These are phyloP conservation scores for Aspergillus niger DNA, from an alignment of 2,329 filamentous ascomycete genomes.

Conservation along the genomic window DNA sequence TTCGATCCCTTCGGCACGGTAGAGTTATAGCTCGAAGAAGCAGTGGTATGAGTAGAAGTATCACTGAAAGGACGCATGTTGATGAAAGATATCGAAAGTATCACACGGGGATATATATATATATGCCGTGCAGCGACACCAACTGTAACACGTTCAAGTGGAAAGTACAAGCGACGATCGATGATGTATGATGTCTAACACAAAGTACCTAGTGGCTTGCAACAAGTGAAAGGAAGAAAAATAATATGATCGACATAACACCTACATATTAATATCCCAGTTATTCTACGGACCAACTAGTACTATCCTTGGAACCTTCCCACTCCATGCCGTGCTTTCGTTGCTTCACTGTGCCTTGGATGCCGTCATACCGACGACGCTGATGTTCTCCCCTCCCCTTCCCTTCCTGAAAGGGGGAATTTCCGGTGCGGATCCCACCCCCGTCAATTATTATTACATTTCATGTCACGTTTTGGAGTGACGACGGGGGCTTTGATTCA, in stretches of 20 bases:
- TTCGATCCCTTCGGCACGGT: conserved; percentile 8
- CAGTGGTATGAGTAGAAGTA: conserved; percentile 29
- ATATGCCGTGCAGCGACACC: background rate
- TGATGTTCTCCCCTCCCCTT: background rate
- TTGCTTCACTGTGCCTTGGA: background rate
- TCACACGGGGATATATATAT: conserved; percentile 11
- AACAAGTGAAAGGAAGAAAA: too few relatives aligned
- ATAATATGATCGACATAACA: background rate
- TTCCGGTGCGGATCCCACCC: conserved; percentile 5
- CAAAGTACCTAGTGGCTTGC: too few relatives aligned
- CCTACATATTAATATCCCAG: background rate
- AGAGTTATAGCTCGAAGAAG: conserved; percentile 30
- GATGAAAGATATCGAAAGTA: background rate
- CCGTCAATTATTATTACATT: too few relatives aligned
- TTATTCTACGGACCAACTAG: too few relatives aligned
- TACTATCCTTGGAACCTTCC: too few relatives aligned
- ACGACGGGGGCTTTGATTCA: background rate
- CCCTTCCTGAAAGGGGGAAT: background rate
- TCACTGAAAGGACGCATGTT: conserved; percentile 34
- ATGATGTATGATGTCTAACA: conserved; percentile 9
- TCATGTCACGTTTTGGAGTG: background rate
- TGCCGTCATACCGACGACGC: conserved; percentile 21
- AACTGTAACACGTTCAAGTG: background rate
- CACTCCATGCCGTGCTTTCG: background rate
- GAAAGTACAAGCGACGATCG: background rate